These are phyloP conservation scores for Sphagnum contortum DNA, from an alignment of 225 moss, liverwort and hornwort species.

Conservation along the genomic window DNA sequence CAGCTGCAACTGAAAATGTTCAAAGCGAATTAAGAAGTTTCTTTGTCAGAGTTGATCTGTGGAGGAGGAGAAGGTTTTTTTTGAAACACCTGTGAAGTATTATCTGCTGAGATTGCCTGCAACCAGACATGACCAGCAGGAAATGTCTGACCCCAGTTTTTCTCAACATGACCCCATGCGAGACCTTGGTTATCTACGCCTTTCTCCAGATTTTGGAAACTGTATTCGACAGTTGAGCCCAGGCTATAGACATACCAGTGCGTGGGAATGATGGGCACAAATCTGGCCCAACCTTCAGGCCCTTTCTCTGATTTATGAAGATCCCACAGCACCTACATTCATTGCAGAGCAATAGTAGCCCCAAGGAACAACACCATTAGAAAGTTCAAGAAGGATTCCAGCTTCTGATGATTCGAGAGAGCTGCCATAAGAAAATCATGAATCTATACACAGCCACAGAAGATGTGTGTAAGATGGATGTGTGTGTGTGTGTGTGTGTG, in stretches of 20 bases:
- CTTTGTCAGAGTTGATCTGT: no score
- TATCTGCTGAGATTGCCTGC: conserved; percentile 54
- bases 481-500: no score
- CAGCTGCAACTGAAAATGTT: no score
- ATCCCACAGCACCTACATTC: conserved; percentile 58
- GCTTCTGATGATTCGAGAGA: no score
- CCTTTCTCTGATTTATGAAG: conserved; percentile 49
- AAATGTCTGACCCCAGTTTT: conserved; percentile 80
- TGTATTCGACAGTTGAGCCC: conserved; percentile 48
- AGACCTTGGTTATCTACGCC: conserved; percentile 31
- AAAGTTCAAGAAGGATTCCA: neutral
- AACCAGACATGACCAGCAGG: conserved; percentile 88
- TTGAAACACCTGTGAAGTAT: conserved; percentile 42
- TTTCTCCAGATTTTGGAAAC: conserved; percentile 43
- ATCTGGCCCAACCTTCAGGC: conserved; percentile 76
- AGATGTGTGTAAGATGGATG: no score
- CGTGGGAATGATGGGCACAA: conserved; percentile 41
- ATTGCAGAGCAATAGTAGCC: neutral
- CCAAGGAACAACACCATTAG: neutral
- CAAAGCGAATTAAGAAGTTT: no score
- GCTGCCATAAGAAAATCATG: no score
- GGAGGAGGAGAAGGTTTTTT: no score
- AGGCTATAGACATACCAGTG: conserved; percentile 89
- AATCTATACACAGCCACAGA: no score
- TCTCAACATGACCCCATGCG: conserved; percentile 65